Conservation (phyloP, 495 filamentous ascomycete species). For the Aspergillus sclerotiicarbonarius region DNA sequence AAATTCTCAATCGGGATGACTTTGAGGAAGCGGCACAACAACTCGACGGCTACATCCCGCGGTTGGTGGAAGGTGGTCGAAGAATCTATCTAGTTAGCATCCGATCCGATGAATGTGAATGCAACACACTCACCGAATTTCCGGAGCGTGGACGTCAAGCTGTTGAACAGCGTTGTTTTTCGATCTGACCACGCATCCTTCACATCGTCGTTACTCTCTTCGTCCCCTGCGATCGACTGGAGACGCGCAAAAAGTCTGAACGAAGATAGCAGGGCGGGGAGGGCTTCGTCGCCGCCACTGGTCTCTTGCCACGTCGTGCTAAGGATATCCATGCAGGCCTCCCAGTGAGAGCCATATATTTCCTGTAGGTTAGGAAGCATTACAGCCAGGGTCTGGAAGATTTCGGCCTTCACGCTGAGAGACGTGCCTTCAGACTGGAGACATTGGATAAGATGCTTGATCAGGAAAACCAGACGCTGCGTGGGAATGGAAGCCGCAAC, state of each 20-base stretch:
- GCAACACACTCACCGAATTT: slow-evolving; percentile 38
- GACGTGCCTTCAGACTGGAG: slow-evolving; percentile 51
- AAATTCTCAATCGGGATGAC: slow-evolving; percentile 56
- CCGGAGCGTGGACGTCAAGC: slow-evolving; percentile 53
- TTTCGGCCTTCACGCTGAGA: slow-evolving; percentile 41
- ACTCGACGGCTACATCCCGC: slow-evolving; percentile 66
- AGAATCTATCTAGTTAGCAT: slow-evolving; percentile 34
- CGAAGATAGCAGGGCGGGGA: slow-evolving; percentile 66
- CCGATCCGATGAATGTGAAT: background rate
- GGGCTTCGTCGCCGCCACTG: slow-evolving; percentile 38
- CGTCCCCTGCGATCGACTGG: slow-evolving; percentile 49
- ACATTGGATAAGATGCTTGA: slow-evolving; percentile 74
- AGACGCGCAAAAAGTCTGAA: slow-evolving; percentile 68
- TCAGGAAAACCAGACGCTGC: slow-evolving; percentile 77
- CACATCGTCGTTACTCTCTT: slow-evolving; percentile 84
- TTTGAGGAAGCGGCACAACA: slow-evolving; percentile 62
- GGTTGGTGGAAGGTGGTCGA: slow-evolving; percentile 58
- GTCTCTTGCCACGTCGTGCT: slow-evolving; percentile 52
- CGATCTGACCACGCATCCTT: slow-evolving; percentile 65
- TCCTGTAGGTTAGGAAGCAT: slow-evolving; percentile 69
- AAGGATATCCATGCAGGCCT: slow-evolving; percentile 59
- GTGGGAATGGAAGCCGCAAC: slow-evolving; percentile 60
- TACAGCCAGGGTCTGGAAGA: slow-evolving; percentile 61
- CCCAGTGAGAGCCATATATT: slow-evolving; percentile 87
- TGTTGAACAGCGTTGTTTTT: slow-evolving; percentile 45